Base-by-base conservation (phyloP, 1,139 yeast genomes). In the Blastobotrys petasosporus region DNA sequence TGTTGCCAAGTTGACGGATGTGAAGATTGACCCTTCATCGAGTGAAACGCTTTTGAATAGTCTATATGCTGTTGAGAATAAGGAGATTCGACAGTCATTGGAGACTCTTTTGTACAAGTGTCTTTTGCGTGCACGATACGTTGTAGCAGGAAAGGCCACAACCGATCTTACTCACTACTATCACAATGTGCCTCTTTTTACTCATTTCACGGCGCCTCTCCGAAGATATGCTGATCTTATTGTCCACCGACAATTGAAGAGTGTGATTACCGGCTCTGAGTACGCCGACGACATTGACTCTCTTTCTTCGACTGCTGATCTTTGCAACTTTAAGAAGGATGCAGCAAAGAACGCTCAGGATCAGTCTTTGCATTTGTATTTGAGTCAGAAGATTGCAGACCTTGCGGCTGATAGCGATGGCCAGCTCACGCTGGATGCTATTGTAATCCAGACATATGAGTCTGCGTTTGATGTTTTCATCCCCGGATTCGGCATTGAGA, bases 401-500 rank as follows among this genome's bases (percentile, higher is more conserved):
- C 76, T 85, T 74, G 79, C 94, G 52, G 79, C 77, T 48, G 71
- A 75, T 30, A 80, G 92, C 6, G 25, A 20, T 20, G 94, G 94
- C 1, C 96, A 88, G 63, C 65, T 88, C 43, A 74, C 90, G 55
- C 81, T 88, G 39, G 80, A 82, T 76, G 97, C 95, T 11, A 80
- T 88, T 11, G 94, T 92, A 35, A 69, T 88, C 32, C 97, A 88
- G 64, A 97, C 90, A 6, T 90, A 90, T 62, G 97, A 92, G 66
- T 86, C 96, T 1, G 87, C 97, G 1, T 92, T 92, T 69, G 98
- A 92, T 65, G 94, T 92, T 6, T 79, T 87, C 53, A 75, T 92
- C 51, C 97, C 97, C 1, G 97, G 87, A 57, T 83, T 90, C 68
- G 97, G 98, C 37, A 86, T 92, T 55, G 98, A 92, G 64, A 92